phyloP scores from a whole-genome alignment of 2,329 filamentous ascomycete genomes.

The Sclerotinia sclerotiorum region DNA sequence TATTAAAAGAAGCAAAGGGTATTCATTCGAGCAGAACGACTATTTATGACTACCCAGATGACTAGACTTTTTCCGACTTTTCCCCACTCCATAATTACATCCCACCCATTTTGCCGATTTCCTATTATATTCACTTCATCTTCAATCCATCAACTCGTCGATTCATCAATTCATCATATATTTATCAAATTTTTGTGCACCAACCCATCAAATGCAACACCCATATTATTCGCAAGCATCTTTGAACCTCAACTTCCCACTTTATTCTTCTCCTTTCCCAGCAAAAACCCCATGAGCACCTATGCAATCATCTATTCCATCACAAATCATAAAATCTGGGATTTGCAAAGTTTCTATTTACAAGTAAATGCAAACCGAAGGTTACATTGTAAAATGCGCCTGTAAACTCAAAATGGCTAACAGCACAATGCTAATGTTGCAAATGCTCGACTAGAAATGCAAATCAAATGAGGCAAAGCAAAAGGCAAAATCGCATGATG shows the following conservation, averaged over 20 bases:
- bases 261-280: too few relatives aligned
- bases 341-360: neutral
- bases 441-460: neutral
- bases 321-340: neutral
- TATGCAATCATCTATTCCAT: conserved; percentile 1
- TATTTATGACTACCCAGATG: too few relatives aligned
- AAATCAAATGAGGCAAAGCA: neutral
- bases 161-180: neutral
- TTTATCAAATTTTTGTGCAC: neutral
- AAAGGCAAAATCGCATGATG: neutral
- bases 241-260: neutral
- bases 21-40: neutral
- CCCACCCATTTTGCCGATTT: neutral
- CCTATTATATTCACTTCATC: neutral
- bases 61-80: neutral
- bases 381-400: neutral
- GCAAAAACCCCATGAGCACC: neutral
- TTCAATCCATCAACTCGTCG: neutral
- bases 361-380: neutral
- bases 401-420: neutral
- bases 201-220: neutral
- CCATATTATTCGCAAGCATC: neutral
- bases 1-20: neutral
- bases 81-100: neutral
- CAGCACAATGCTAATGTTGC: neutral